Evolutionary conservation across 2,329 filamentous ascomycete genomes (phyloP), one percentile per base, ranked within the genome.

Genomic region (Diplodia intermedia): DNA sequence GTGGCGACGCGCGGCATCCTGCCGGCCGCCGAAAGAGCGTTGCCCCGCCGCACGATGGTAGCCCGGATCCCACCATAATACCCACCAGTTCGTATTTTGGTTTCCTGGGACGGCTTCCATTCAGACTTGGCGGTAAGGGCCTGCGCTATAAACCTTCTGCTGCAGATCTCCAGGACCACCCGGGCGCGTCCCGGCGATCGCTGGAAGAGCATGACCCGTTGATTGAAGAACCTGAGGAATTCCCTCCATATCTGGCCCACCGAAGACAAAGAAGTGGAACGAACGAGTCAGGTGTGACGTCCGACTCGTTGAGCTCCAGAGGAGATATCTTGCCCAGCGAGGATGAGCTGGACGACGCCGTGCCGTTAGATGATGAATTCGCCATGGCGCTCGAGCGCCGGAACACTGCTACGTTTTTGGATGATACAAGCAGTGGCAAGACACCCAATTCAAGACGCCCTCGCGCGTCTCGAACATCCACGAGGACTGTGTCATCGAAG

Each of bases 271-370:
- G 94, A 62, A 97, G 94, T 78, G 88, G 88, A 56, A 97, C 94
- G 1, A 86, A 88, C 15, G 90, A 88, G 4, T 97, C 93, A 14
- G 90, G 90, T 50, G 90, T 90, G 71, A 97, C 94, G 0, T 91
- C 89, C 33, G 93, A 94, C 76, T 97, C 94, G 6, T 89, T 91
- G 71, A 91, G 94, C 73, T 97, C 93, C 12, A 85, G 94, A 56
- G 93, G 93, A 1, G 94, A 98, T 79, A 82, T 98, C 14, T 95
- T 97, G 72, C 93, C 93, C 0, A 97, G 93, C 73, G 93, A 97
- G 74, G 93, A 94, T 65, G 93, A 96, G 69, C 74, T 79, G 71
- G 94, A 97, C 77, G 94, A 98, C 79, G 94, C 94, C 0, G 88
- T 97, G n/a, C 92, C 93, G 14, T 81, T 98, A 20, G 92, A 94